A percentile compares a stretch with the other conserved stretches of the same genome.
These are phyloP conservation scores for Cladochytrium replicatum DNA, from an alignment of 192 early-diverging fungal genomes.

Conservation along the genomic window DNA sequence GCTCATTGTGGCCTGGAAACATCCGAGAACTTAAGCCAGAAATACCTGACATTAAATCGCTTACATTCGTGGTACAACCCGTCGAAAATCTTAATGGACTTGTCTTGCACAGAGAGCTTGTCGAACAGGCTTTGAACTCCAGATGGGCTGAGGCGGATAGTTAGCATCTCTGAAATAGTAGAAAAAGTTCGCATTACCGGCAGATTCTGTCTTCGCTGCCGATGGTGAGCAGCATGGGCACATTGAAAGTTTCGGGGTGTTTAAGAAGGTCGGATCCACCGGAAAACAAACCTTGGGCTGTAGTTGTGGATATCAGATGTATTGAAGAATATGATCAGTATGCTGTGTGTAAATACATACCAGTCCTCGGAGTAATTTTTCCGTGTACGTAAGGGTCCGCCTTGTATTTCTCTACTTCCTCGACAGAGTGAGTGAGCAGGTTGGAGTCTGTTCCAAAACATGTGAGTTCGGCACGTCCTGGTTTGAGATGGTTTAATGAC, in stretches of 20 bases:
- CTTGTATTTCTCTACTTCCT: conserved; percentile 36
- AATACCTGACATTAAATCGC: neutral
- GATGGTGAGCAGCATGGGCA: conserved; percentile 43
- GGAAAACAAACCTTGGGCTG: no score
- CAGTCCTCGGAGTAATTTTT: conserved; percentile 30
- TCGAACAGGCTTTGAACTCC: conserved; percentile 5
- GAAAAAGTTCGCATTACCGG: conserved; percentile 6
- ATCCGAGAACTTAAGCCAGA: neutral
- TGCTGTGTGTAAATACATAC: no score
- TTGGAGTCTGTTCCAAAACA: conserved; percentile 14
- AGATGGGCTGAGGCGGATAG: neutral
- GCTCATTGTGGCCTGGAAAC: conserved; percentile 28
- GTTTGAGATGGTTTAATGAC: conserved; percentile 10
- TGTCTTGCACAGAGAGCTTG: conserved; percentile 6
- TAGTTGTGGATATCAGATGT: no score
- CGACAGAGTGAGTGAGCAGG: conserved; percentile 28
- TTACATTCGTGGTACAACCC: conserved; percentile 13
- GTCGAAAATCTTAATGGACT: conserved; percentile 10
- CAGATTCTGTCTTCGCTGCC: conserved; percentile 41
- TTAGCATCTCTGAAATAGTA: neutral
- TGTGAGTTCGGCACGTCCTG: conserved; percentile 5
- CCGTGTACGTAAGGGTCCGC: conserved; percentile 48
- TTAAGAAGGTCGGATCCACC: conserved; percentile 19
- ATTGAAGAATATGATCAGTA: no score
- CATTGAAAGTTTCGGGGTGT: conserved; percentile 24